A percentile compares a stretch with the other conserved stretches of the same genome.
Evolutionary conservation across 2,329 filamentous ascomycete species (phyloP).

Genomic region (Exophiala alcalophila): DNA sequence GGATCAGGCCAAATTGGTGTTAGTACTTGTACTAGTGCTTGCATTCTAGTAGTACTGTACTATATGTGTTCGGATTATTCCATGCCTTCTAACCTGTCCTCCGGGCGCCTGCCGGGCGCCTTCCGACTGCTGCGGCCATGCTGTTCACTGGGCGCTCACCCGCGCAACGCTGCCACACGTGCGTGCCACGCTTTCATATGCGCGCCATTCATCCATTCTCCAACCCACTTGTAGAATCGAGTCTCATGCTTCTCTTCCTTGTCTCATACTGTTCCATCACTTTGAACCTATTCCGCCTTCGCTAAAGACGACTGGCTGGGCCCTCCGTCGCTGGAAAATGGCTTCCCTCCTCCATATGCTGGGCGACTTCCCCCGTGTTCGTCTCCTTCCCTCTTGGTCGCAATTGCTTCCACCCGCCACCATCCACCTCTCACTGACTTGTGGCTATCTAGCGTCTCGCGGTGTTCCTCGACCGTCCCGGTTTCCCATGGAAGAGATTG

Average conservation of each 20-base stretch:
- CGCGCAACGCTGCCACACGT: too few species aligned
- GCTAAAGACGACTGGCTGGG: not conserved
- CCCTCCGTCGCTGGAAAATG: constrained; percentile 19
- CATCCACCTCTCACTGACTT: constrained; percentile 4
- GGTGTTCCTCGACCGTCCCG: constrained; percentile 80
- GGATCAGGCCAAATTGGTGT: too few species aligned
- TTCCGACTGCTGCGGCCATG: too few species aligned
- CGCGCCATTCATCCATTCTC: too few species aligned
- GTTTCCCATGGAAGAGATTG: constrained; percentile 96
- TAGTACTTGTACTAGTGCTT: too few species aligned
- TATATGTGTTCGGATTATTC: too few species aligned
- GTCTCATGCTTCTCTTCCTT: constrained; percentile 2
- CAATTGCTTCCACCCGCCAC: constrained; percentile 5
- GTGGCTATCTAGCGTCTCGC: constrained; percentile 60
- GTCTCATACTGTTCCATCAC: not conserved
- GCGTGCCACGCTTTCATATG: too few species aligned
- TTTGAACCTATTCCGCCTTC: not conserved
- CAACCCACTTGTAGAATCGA: too few species aligned
- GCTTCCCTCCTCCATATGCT: constrained; percentile 29
- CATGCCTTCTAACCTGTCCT: too few species aligned
- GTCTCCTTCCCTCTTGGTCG: constrained; percentile 3
- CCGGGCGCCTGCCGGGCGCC: too few species aligned
- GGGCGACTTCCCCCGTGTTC: constrained; percentile 31
- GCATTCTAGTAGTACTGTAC: too few species aligned
- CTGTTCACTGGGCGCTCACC: too few species aligned